Percentiles rank a stretch among this genome's conserved stretches.
Conservation (phyloP, 345 rosid genomes). For the Aquilaria malaccensis region DNA sequence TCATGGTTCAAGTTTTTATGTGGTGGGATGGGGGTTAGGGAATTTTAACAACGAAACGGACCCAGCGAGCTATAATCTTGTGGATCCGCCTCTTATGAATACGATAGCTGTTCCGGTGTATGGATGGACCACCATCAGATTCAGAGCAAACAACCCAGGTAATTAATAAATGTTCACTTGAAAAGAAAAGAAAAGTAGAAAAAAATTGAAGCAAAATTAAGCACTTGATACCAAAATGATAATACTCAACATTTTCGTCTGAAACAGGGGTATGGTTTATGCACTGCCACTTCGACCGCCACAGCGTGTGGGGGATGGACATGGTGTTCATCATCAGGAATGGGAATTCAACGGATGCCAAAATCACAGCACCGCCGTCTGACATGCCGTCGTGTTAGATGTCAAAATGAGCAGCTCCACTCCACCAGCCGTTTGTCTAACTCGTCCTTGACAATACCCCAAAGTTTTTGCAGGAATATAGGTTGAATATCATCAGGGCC, state of each 20-base stretch:
- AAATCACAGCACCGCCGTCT: conserved; percentile 17
- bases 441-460: too few relatives aligned
- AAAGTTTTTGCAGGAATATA: too few relatives aligned
- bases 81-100: conserved; percentile 19
- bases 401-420: too few relatives aligned
- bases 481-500: background rate
- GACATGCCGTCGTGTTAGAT: conserved; percentile 24
- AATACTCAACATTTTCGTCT: too few relatives aligned
- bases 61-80: conserved; percentile 14
- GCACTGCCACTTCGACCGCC: conserved; percentile 41
- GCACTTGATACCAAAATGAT: too few relatives aligned
- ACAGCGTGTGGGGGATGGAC: conserved; percentile 35
- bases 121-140: conserved; percentile 19
- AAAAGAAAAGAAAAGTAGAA: too few relatives aligned
- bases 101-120: conserved; percentile 7
- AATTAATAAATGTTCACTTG: background rate
- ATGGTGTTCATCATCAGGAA: conserved; percentile 28
- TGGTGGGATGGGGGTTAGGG: conserved; percentile 17
- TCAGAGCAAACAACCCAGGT: conserved; percentile 19
- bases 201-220: too few relatives aligned
- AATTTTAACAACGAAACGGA: conserved; percentile 11
- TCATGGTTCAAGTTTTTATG: conserved; percentile 25
- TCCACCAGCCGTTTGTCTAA: too few relatives aligned
- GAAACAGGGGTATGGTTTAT: conserved; percentile 6
- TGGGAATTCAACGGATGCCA: conserved; percentile 12